Base-by-base conservation (phyloP, 2,329 filamentous ascomycete genomes). In the Ceratocystis ficicola region DNA sequence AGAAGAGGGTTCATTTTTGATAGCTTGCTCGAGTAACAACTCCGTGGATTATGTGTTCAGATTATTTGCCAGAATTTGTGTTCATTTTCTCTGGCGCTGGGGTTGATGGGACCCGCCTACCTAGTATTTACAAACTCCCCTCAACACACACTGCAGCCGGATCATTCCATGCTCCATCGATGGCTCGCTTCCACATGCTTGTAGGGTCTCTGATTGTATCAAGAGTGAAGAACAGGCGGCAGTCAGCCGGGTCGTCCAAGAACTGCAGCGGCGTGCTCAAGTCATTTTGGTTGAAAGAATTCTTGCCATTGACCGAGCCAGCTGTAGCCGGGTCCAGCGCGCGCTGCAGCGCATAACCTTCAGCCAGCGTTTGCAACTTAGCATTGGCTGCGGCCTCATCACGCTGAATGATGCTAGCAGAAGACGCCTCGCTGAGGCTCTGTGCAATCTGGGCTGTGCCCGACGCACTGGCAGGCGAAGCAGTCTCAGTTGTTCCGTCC, bases 201-300 rank as follows among this genome's bases (percentile, higher is more conserved):
- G 75, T 76, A 1, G 81, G 77, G 66, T 84, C 77, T 2, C 77
- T 73, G 44, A 82, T 73, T 73, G 83, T 85, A 1, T 76, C 72
- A 17, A 76, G 71, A 1, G 84, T 84, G 68, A 81, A 86, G 71
- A 80, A 87, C 12, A 86, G 72, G 4, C 83, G 76, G 69, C 84
- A 87, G 69, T 84, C 81, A 0, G 85, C 81, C 0, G 82, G 78
- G 69, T 86, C 80, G 66, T 83, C 82, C 1, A 81, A 73, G 70
- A 86, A 87, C 69, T 88, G 85, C 17, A 80, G 73, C 15, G 84
- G 80, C 22, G 71, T 60, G 65, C 69, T 66, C 44, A 64, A 67
- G 55, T 70, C 59, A 20, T 68, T 46, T 20, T 69, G 64, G 20
- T 61, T 69, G 68, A 70, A 74, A 1, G 68, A 63, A 44, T 72